Evolutionary conservation across 805 yeast species (phyloP).

Genomic region (Suhomyces xylopsoci): DNA sequence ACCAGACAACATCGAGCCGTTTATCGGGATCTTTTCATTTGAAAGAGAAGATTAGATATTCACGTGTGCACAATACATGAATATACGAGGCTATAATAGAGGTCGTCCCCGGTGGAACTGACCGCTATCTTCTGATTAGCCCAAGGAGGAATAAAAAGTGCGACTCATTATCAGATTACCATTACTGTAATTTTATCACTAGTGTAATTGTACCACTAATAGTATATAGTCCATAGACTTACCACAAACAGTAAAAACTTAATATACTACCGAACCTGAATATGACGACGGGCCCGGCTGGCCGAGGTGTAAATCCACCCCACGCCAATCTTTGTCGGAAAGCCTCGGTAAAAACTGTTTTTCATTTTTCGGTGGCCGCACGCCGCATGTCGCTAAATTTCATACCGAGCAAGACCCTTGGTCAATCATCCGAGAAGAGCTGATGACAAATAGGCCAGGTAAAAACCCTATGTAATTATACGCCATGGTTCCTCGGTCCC

Average conservation of each 20-base stretch:
- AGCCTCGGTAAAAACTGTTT: not conserved
- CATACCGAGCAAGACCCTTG: not conserved
- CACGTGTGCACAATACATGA: not conserved
- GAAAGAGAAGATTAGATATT: constrained; percentile 36
- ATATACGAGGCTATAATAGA: not conserved
- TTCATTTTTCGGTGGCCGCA: not conserved
- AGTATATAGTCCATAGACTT: not conserved
- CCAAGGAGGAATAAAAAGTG: not conserved
- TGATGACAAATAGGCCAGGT: not conserved
- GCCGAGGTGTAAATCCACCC: not conserved
- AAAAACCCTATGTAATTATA: not conserved
- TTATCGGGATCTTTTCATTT: constrained; percentile 53
- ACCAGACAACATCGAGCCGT: constrained; percentile 51
- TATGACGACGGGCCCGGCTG: not conserved
- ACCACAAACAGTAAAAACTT: not conserved
- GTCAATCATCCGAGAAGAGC: not conserved
- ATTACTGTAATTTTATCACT: no score
- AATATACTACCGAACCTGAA: not conserved
- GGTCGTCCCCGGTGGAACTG: not conserved
- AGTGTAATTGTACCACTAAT: not conserved
- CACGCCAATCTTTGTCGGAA: not conserved
- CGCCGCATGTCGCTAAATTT: not conserved
- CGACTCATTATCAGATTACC: not conserved
- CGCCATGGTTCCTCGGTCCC: not conserved
- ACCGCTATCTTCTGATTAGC: not conserved